Evolutionary conservation across 305 asterid species (phyloP), one percentile per base, ranked within the genome.

Genomic region (Fraxinus nigra): DNA sequence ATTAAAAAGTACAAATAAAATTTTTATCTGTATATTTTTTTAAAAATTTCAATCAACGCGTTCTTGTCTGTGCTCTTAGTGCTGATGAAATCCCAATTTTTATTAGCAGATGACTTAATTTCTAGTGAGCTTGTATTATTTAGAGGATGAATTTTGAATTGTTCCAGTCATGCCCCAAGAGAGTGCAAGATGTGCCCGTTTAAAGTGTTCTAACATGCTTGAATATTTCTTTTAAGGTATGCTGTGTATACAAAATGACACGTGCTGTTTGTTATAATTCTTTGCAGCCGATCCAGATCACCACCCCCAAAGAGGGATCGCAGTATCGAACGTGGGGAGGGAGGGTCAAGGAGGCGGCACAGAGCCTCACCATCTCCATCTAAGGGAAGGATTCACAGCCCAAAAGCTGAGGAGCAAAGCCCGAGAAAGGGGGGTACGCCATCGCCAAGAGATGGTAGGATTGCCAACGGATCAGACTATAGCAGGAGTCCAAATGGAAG

Each of bases 211-310:
- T 26, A 69, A 69, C 37, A 69, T 11, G 22, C 4, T 67, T 1
- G 3, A 5, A 28, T 30, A 30, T 69, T 4, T 26, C n/a, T 26
- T 51, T 51, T 26, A 6, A 3, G 10, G 75, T 28, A 11, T 13
- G 75, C 4, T 26, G 20, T 69, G 75, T 22, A 65, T 4, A 22
- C 37, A 69, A 69, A 69, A 5, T 69, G 9, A 69, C 37, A 51
- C 65, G 16, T 10, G 37, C 28, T 11, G 38, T 69, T 69, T 63
- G 16, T 69, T 16, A 28, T 69, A 13, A 11, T 30, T 30, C 18
- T 26, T 69, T 69, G 75, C 92, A 96, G 98, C 88, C 96, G 89
- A 32, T 95, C 99, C 18, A 88, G 97, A 86, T 92, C 99, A 40
- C 99, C 98, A 35, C 90, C 72, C n/a, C 35, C 86, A n/a, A 87